Evolutionary conservation across 345 rosid genomes (phyloP).

Genomic region (Linum usitatissimum): DNA sequence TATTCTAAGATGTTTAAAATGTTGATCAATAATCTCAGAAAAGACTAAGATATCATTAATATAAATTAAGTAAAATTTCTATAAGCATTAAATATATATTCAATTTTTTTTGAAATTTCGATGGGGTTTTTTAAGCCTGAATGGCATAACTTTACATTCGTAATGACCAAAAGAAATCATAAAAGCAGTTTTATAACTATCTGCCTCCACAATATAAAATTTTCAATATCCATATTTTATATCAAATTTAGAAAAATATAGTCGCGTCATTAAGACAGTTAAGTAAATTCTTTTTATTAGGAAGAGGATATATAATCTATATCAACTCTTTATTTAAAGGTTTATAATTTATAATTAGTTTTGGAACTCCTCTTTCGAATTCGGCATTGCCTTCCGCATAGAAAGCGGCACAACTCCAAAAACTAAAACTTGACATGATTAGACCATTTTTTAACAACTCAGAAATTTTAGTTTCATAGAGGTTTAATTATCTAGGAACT

Average conservation of each 20-base stretch:
- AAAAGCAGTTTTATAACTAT: not conserved
- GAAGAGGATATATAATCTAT: constrained; percentile 3
- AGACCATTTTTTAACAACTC: too few species aligned
- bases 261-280: not conserved
- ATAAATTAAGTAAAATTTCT: not conserved
- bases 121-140: not conserved
- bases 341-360: constrained; percentile 2
- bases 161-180: not conserved
- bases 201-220: not conserved
- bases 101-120: not conserved
- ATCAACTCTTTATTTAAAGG: not conserved
- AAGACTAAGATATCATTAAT: constrained; percentile 1
- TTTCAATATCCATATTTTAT: not conserved
- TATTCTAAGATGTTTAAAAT: too few species aligned
- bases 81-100: not conserved
- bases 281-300: not conserved
- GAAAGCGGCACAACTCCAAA: not conserved
- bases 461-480: too few species aligned
- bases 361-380: not conserved
- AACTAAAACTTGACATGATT: too few species aligned
- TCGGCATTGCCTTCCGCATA: not conserved
- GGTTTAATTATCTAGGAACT: too few species aligned
- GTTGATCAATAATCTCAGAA: too few species aligned
- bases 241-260: not conserved
- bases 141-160: constrained; percentile 1